A percentile compares a stretch with the other conserved stretches of the same genome.
These are phyloP conservation scores for Phenoliferia sp. DNA, from an alignment of 1,284 basidiomycete genomes.

Conservation along the genomic window DNA sequence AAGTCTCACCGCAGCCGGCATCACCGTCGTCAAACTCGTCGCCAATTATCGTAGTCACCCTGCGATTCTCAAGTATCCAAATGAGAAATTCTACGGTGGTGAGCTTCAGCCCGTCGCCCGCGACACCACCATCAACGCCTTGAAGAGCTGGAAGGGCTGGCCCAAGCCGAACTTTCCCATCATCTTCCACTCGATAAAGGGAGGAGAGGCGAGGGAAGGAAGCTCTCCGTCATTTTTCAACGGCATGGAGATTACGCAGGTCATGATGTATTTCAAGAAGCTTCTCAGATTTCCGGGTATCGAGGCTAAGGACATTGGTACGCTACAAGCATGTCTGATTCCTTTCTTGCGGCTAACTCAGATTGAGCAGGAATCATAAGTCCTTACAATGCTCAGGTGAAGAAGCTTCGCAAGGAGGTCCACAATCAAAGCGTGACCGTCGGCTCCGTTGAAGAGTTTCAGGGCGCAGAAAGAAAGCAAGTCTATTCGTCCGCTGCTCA, in stretches of 20 bases:
- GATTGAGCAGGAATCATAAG: conserved; percentile 6
- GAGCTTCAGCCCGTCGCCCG: conserved; percentile 36
- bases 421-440: conserved; percentile 1
- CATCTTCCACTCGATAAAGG: conserved; percentile 38
- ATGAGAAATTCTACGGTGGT: conserved; percentile 42
- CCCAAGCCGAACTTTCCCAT: conserved; percentile 39
- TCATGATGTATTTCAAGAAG: conserved; percentile 27
- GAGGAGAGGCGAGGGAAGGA: conserved; percentile 42
- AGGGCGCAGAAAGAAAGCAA: conserved; percentile 16
- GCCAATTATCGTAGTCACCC: conserved; percentile 44
- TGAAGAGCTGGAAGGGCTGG: conserved; percentile 37
- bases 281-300: background rate
- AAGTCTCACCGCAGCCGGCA: conserved; percentile 4
- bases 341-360: background rate
- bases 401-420: conserved; percentile 6
- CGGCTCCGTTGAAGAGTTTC: conserved; percentile 16
- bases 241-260: conserved; percentile 33
- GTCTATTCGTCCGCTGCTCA: background rate
- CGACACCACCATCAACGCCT: background rate
- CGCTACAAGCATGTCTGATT: background rate
- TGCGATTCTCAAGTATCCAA: conserved; percentile 41
- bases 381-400: conserved; percentile 11
- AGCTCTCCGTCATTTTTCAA: conserved; percentile 36
- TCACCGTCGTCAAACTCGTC: conserved; percentile 26
- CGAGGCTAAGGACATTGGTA: conserved; percentile 13